Base-by-base conservation (phyloP, 2,329 filamentous ascomycete genomes). In the Fusarium verrucosum region DNA sequence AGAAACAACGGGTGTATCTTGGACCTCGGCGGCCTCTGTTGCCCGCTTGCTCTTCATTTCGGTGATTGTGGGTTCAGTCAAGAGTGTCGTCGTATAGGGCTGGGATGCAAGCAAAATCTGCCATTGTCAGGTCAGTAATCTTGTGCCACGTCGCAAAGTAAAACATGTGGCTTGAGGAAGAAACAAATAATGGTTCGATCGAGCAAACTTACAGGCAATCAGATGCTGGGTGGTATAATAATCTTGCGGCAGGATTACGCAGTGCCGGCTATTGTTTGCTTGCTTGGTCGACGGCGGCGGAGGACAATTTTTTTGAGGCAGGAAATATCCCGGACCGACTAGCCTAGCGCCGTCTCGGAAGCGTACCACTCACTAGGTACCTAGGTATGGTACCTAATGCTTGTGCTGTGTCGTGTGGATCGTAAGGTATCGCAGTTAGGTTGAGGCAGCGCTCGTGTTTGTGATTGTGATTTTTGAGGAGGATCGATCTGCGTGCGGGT, bases 21-120 rank as follows among this genome's bases (percentile, higher is more conserved):
- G 73, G 22, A 66, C 65, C 32, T 72, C 68, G 37, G 53, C 68
- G 28, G 72, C 72, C 44, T 78, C 76, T 54, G 73, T 73, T 35
- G 76, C 77, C 49, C 77, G 76, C 62, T 79, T 79, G 73, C 76
- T 79, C 69, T 79, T 79, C 73, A 70, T 72, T 37, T 55, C 47
- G 43, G 36, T 19, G 50, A 46, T 25, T 56, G 50, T 47, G 37
- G 38, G 23, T 33, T 40, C 19, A 50, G 35, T 42, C 52, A 33
- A 43, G 32, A 51, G 37, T 41, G 40, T 35, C 13, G 42, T 26
- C 13, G 42, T 26, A 33, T 30, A 40, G 42, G 33, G 41, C 25
- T 53, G 32, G 28, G 19, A 35, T 63, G 51, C 50, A 66, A 44
- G 51, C 50, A 66, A 44, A 50, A 46, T 62, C 44, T 66, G 37